Conservation (phyloP, 192 early-diverging fungal genomes). For the Linnemannia zychae region DNA sequence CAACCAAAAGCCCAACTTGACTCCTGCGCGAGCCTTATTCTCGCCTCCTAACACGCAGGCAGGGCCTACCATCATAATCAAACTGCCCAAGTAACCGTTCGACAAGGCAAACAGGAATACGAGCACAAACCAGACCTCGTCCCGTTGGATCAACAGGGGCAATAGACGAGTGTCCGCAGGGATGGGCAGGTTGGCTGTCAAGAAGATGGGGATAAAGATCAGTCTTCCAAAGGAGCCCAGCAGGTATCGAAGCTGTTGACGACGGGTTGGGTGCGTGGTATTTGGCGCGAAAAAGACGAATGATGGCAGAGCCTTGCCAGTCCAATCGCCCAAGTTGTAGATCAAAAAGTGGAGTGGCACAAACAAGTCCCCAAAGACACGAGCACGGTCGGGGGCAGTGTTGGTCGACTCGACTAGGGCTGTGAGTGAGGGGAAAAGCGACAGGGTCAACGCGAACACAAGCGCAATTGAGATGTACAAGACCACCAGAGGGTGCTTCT, state of each 20-base stretch:
- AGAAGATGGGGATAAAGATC: conserved; percentile 76
- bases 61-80: conserved; percentile 74
- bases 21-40: conserved; percentile 74
- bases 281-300: conserved; percentile 64
- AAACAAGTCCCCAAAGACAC: conserved; percentile 68
- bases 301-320: conserved; percentile 69
- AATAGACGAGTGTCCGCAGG: conserved; percentile 37
- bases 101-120: conserved; percentile 73
- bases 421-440: conserved; percentile 83
- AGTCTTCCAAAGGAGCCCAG: conserved; percentile 63
- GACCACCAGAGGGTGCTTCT: conserved; percentile 34
- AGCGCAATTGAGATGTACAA: conserved; percentile 67
- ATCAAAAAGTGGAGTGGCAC: conserved; percentile 81
- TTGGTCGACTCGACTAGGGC: conserved; percentile 72
- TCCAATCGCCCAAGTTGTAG: conserved; percentile 81
- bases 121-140: conserved; percentile 65
- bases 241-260: conserved; percentile 56
- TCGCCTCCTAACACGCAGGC: conserved; percentile 45
- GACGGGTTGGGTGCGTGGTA: conserved; percentile 58
- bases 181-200: conserved; percentile 75
- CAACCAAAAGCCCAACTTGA: conserved; percentile 75
- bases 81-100: conserved; percentile 75
- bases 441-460: conserved; percentile 76
- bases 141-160: conserved; percentile 60
- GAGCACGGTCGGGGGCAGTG: conserved; percentile 45